Evolutionary conservation across 208 protist genomes (phyloP), one percentile per base, ranked within the genome.

Genomic region (Histomonas meleagridis): DNA sequence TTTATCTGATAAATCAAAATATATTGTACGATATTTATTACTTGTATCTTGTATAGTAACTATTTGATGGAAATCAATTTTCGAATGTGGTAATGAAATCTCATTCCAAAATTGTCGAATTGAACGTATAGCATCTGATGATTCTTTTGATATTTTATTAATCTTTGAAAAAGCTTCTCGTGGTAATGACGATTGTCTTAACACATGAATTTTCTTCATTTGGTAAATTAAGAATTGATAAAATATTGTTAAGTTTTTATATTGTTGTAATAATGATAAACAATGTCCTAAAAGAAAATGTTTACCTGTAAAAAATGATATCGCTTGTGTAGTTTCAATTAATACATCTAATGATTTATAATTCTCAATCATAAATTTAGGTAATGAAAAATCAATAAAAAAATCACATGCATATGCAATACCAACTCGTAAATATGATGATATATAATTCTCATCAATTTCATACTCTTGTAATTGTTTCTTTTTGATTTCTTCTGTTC

Each of bases 191-290:
- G 46, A 86, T 38, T 86, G 76, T 16, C 76, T 86, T 46, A 86
- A 43, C 0, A 35, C 38, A 7, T 86, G 51, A 38, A 86, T n/a
- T 86, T 43, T 51, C 21, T 86, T 38, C 0, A 40, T 28, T 55
- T 86, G 46, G 55, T 26, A 86, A 38, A 86, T 86, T 46, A 86
- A 51, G 46, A 86, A 86, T 86, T 46, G 51, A 26, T 86, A 26
- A 38, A 0, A 12, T 18, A 55, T 18, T 26, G 23, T 32, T 28
- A 86, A 86, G 18, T n/a, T 38, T 16, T 49, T 48, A 0, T 86
- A 55, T 21, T 51, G 7, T n/a, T 38, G 18, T 16, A 86, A 10
- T 18, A 26, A 3, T 5, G 28, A 18, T 38, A 46, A n/a, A 43
- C 23, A 51, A 40, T 46, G n/a, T 4, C 55, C 55, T 28, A 86